These are phyloP conservation scores for Oemleria cerasiformis DNA, from an alignment of 306 rosid species.

Conservation along the genomic window DNA sequence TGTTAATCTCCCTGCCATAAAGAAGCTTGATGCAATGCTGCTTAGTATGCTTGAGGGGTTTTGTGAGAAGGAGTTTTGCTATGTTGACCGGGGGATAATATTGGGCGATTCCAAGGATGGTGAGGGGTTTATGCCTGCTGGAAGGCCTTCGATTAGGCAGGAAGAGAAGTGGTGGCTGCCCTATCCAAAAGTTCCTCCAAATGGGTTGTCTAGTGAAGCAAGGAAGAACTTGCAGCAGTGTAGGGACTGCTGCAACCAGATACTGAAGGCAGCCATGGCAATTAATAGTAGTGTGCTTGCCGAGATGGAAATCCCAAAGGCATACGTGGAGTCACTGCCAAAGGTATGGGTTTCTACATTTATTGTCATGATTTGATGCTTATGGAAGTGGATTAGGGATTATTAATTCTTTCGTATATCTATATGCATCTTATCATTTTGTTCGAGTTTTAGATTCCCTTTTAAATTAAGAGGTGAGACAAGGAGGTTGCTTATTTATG, in stretches of 20 bases:
- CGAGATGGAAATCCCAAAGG: constrained; percentile 86
- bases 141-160: constrained; percentile 87
- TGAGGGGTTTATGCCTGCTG: constrained; percentile 39
- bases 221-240: constrained; percentile 93
- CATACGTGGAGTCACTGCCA: constrained; percentile 68
- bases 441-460: neutral
- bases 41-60: constrained; percentile 84
- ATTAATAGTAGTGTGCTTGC: constrained; percentile 79
- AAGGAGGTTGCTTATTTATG: neutral
- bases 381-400: neutral
- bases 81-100: constrained; percentile 68
- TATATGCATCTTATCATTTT: neutral
- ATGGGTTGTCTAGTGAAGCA: constrained; percentile 62
- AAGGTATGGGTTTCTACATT: constrained; percentile 46
- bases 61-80: constrained; percentile 66
- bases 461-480: neutral
- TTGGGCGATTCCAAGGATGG: constrained; percentile 60
- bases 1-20: constrained; percentile 78
- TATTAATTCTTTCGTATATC: neutral
- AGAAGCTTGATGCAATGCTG: constrained; percentile 85
- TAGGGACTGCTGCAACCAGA: constrained; percentile 85
- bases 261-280: constrained; percentile 86
- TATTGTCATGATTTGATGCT: neutral
- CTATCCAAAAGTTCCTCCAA: constrained; percentile 75
- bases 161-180: constrained; percentile 99